phyloP scores from a whole-genome alignment of 2,329 filamentous ascomycete genomes.

The Cadophora luteo-olivacea region DNA sequence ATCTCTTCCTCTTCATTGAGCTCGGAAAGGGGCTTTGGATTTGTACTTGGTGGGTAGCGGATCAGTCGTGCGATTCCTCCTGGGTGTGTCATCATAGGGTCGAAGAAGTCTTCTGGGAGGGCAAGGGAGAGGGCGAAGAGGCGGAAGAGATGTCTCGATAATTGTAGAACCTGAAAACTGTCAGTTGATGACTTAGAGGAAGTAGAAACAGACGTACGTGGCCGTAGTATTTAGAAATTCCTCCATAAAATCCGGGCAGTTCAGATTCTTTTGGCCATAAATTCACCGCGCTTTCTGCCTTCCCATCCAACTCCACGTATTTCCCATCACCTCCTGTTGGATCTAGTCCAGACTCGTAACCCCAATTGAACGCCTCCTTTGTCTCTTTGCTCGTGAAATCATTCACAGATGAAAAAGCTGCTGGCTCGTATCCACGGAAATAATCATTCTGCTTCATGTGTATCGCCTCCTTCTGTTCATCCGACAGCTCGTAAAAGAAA shows the following conservation, averaged over 20 bases:
- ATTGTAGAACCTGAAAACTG: conserved; percentile 36
- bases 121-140: conserved; percentile 49
- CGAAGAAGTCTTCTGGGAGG: conserved; percentile 51
- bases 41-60: conserved; percentile 54
- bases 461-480: conserved; percentile 52
- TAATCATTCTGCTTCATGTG: conserved; percentile 48
- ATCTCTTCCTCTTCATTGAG: conserved; percentile 41
- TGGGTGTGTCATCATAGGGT: conserved; percentile 50
- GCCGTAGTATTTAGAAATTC: conserved; percentile 42
- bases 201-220: conserved; percentile 27
- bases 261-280: conserved; percentile 41
- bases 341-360: conserved; percentile 43
- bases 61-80: conserved; percentile 54
- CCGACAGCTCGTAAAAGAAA: conserved; percentile 55
- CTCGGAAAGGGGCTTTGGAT: conserved; percentile 39
- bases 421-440: conserved; percentile 56
- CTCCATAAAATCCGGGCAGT: conserved; percentile 42
- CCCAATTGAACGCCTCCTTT: conserved; percentile 50
- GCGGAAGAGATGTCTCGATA: conserved; percentile 48
- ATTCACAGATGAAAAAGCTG: conserved; percentile 54
- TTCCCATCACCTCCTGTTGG: conserved; percentile 42
- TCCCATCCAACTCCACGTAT: conserved; percentile 44
- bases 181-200: not conserved
- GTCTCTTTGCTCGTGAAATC: conserved; percentile 53
- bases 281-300: conserved; percentile 36